phyloP scores from a whole-genome alignment of 129 eudicot genomes.

The Pulicaria dysenterica region DNA sequence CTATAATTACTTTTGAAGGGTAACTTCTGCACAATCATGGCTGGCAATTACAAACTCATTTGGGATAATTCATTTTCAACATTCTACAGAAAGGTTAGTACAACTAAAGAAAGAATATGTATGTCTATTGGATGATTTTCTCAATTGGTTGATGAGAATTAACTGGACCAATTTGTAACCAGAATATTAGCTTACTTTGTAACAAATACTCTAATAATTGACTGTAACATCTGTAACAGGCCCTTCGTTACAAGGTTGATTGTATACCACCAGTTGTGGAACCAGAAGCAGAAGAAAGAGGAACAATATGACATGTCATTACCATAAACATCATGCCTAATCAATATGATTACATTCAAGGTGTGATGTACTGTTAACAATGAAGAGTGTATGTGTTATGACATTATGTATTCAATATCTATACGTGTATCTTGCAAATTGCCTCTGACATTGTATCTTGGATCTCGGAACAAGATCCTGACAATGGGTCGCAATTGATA shows the following conservation, averaged over 20 bases:
- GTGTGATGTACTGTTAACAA: neutral
- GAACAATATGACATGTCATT: conserved; percentile 4
- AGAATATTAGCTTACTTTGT: no score
- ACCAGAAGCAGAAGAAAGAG: conserved; percentile 28
- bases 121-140: neutral
- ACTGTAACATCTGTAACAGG: conserved; percentile 42
- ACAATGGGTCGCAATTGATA: neutral
- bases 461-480: conserved; percentile 8
- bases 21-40: conserved; percentile 68
- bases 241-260: conserved; percentile 77
- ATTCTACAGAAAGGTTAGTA: conserved; percentile 74
- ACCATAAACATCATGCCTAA: conserved; percentile 2
- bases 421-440: conserved; percentile 14
- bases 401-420: neutral
- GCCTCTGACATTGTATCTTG: neutral
- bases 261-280: conserved; percentile 80
- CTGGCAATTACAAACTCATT: conserved; percentile 82
- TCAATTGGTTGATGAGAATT: no score
- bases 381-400: neutral
- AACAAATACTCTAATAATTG: neutral
- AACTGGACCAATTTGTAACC: no score
- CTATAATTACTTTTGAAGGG: conserved; percentile 51
- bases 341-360: conserved; percentile 15
- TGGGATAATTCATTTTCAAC: conserved; percentile 91
- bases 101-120: neutral